These are phyloP conservation scores for Leccinum pachyderme DNA, from an alignment of 1,284 basidiomycete genomes.

Conservation along the genomic window DNA sequence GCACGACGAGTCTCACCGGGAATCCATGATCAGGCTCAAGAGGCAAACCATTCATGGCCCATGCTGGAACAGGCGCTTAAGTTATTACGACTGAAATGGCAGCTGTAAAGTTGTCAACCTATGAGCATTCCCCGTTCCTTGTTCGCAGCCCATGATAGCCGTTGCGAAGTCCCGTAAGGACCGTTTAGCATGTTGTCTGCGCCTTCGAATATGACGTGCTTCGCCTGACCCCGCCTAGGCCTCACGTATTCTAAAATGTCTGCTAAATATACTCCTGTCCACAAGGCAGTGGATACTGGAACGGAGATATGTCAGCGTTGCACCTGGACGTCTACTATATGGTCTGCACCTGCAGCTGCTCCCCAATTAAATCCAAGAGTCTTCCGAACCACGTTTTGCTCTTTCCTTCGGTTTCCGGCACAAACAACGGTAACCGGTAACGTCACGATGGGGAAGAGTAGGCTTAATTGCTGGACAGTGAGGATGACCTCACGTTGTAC, in stretches of 20 bases:
- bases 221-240: conserved; percentile 40
- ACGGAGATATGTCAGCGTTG: neutral
- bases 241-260: conserved; percentile 54
- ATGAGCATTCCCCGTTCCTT: conserved; percentile 57
- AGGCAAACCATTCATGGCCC: conserved; percentile 62
- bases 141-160: conserved; percentile 47
- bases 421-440: conserved; percentile 67
- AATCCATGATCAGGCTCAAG: conserved; percentile 67
- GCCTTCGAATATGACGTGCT: conserved; percentile 66
- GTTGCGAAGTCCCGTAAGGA: conserved; percentile 64
- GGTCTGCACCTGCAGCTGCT: conserved; percentile 37
- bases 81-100: neutral
- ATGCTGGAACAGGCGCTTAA: conserved; percentile 34
- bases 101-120: conserved; percentile 13
- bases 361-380: conserved; percentile 65
- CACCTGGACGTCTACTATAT: neutral
- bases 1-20: conserved; percentile 60
- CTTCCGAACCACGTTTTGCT: conserved; percentile 67
- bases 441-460: conserved; percentile 53
- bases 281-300: conserved; percentile 56
- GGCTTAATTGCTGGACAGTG: conserved; percentile 45
- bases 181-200: conserved; percentile 61
- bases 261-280: conserved; percentile 63
- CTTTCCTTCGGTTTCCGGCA: conserved; percentile 68
- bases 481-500: conserved; percentile 42